Conservation (phyloP, 139 green algal species). For the Chlamydomonas schloesseri region DNA sequence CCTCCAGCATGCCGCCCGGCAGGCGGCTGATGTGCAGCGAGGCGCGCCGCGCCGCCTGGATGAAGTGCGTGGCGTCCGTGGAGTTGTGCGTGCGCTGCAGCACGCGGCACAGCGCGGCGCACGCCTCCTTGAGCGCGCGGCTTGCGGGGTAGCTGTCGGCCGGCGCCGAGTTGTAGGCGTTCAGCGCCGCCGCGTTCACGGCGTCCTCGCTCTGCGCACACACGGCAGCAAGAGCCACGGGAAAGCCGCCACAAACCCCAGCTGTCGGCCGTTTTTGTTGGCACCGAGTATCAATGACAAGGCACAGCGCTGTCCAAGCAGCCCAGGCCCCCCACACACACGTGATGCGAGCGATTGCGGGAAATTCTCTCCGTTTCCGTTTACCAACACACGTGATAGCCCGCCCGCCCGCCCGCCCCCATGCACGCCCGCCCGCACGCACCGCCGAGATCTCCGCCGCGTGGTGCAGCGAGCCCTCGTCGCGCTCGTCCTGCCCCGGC, state of each 20-base stretch:
- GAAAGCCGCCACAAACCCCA: no score
- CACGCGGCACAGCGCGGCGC: conserved; percentile 9
- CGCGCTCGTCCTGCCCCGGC: conserved; percentile 45
- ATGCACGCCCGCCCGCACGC: background rate
- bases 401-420: no score
- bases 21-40: conserved; percentile 43
- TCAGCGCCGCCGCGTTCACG: conserved; percentile 9
- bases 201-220: conserved; percentile 15
- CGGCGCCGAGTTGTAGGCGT: conserved; percentile 1
- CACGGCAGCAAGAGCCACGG: no score
- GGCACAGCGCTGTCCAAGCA: no score
- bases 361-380: no score
- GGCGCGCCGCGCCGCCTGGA: conserved; percentile 39
- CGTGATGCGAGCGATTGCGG: no score
- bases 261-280: no score
- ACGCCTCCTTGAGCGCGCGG: conserved; percentile 28
- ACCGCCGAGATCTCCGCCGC: conserved; percentile 18
- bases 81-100: conserved; percentile 25
- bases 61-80: conserved; percentile 44
- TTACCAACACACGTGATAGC: no score
- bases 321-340: no score
- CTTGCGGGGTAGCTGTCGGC: conserved; percentile 10
- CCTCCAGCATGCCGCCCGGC: conserved; percentile 28
- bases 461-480: conserved; percentile 38
- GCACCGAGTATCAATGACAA: no score